Base-by-base conservation (phyloP, 228 moss, liverwort and hornwort genomes). In the Sphagnum fallax region DNA sequence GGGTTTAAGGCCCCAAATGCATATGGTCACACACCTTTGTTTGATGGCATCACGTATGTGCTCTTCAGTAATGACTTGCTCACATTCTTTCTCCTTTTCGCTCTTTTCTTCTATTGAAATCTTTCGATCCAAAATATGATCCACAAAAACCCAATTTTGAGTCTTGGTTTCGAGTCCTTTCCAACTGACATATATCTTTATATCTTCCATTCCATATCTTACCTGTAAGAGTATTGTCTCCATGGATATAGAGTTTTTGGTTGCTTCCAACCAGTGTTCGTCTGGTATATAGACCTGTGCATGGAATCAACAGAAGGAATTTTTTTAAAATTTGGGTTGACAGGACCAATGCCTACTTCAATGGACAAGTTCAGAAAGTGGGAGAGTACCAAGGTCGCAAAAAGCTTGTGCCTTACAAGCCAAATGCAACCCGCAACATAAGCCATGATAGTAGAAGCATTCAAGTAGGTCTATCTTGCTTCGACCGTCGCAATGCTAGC, bases 291-390 rank as follows among this genome's bases (percentile, higher is more conserved):
- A 58, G 10, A 58, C n/a, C n/a, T 60, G 8, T 70, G 12, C 14
- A 13, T 62, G 6, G 4, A 62, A 14, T 16, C 62, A 16, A 62
- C 6, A 32, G 15, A 62, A 14, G 60, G 47, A 47, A 47, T 62
- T 14, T 16, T 4, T 62, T 62, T 8, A 7, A 62, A 6, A 5
- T 13, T 6, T 4, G 62, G 62, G 13, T 14, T 15, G 52, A 52
- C 73, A 81, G 72, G 52, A 81, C 69, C 55, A 74, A 78, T 32
- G 76, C 78, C 32, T 84, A 76, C 62, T 81, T 81, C 49, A 48
- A 61, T 18, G 67, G 66, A 47, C 71, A 78, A 47, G 78, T 84
- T 51, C 52, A 64, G 48, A 74, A 84, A 58, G 74, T 71, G 48
- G 74, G 67, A 7, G 81, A 81, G 74, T 71, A 81, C 52, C 57